Evolutionary conservation across 495 filamentous ascomycete species (phyloP), one percentile per base, ranked within the genome.

Genomic region (Lophium mytilinum): DNA sequence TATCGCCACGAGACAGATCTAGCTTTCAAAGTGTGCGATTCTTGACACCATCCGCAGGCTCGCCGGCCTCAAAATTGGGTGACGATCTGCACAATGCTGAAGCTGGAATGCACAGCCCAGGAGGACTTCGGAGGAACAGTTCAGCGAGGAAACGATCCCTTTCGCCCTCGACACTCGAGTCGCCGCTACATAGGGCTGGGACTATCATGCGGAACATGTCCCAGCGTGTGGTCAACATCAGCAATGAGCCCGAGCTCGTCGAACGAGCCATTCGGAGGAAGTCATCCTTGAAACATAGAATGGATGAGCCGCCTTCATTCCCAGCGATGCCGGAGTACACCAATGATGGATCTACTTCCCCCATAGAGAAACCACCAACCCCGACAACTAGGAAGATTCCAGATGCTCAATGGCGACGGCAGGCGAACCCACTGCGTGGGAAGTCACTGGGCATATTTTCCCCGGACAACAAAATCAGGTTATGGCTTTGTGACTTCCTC

Each of bases 141-240:
- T 72, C 75, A 69, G 24, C 24, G 3, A 72, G 87, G 67, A 77
- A 84, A 67, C 49, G 83, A 65, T 72, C 75, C 9, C 65, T 76
- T 55, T 96, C 91, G 4, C 77, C 83, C 4, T 83, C 83, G n/a
- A 68, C 80, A 9, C 80, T 82, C 10, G 77, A 77, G 49, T 80
- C 85, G 41, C 83, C 89, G 37, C 69, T 95, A 52, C 78, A 80
- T 18, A 77, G 89, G 62, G 88, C 93, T 53, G 87, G 90, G 35
- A 94, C 91, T 4, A 93, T 97, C 65, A 85, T 99, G 71, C 87
- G 90, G 62, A 90, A 90, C 62, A 94, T 97, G 83, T 96, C 94
- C 17, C 90, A 96, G 72, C 90, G 93, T 70, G 90, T 99, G 55
- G 93, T 97, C 65, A 96, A 96, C 68, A 76, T 99, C 56, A 95